Evolutionary conservation across 2,329 filamentous ascomycete species (phyloP).

Genomic region (Xylaria sp.): DNA sequence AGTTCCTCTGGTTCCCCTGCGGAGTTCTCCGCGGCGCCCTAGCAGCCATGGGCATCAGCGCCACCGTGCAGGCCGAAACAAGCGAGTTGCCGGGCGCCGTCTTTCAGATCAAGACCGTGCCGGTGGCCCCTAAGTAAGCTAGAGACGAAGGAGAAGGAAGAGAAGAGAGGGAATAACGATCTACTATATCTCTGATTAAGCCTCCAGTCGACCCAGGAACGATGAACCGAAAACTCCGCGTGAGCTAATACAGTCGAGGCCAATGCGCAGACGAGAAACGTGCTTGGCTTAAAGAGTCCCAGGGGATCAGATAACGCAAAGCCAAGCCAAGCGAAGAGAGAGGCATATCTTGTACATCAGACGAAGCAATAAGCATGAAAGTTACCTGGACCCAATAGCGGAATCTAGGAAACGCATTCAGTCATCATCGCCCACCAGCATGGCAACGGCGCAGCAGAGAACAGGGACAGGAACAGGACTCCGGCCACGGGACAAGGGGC

Average conservation of each 20-base stretch:
- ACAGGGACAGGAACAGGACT: not conserved
- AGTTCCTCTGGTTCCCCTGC: conserved; percentile 97
- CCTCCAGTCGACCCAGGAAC: not conserved
- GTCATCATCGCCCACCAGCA: not conserved
- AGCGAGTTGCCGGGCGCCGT: conserved; percentile 87
- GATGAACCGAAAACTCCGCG: not conserved
- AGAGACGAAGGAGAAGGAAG: not conserved
- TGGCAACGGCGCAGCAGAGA: not conserved
- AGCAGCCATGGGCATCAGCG: conserved; percentile 89
- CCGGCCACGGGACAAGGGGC: not conserved
- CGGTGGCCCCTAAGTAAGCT: conserved; percentile 51
- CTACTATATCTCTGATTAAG: not conserved
- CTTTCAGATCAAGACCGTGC: conserved; percentile 93
- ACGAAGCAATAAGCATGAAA: not conserved
- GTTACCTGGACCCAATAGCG: not conserved
- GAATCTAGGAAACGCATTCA: not conserved
- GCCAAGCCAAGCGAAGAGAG: not conserved
- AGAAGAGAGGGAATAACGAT: not conserved
- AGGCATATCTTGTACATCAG: not conserved
- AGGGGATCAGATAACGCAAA: not conserved
- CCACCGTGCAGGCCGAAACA: conserved; percentile 91
- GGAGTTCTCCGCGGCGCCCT: conserved; percentile 93
- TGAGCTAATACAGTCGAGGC: not conserved
- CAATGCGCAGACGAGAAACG: not conserved
- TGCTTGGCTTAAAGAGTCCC: not conserved